Conservation (phyloP, 257 asterid species). For the Anisodus tanguticus region DNA sequence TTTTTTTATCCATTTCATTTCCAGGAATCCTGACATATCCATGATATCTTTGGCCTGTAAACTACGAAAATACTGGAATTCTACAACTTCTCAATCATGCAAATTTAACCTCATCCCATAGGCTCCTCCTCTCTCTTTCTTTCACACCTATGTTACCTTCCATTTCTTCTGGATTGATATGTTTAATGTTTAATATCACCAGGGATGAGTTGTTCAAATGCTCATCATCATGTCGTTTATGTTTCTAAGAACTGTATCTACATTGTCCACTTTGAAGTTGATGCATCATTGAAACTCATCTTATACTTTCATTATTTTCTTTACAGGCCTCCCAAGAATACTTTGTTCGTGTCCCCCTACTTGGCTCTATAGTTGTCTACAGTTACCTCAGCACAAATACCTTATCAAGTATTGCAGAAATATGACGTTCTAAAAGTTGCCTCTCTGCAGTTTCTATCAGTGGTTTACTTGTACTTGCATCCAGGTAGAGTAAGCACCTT, state of each 20-base stretch:
- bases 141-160: constrained; percentile 8
- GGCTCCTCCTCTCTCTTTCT: neutral
- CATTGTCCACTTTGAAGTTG: neutral
- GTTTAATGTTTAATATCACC: neutral
- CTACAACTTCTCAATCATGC: neutral
- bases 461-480: constrained; percentile 79
- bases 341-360: neutral
- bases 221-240: neutral
- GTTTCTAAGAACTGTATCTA: constrained; percentile 8
- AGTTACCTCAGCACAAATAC: constrained; percentile 41
- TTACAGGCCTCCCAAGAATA: neutral
- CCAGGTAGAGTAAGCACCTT: constrained; percentile 84
- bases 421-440: constrained; percentile 83
- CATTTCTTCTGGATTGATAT: neutral
- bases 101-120: constrained; percentile 1
- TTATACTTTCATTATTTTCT: neutral
- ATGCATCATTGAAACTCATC: constrained; percentile 25
- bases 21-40: neutral
- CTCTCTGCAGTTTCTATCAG: constrained; percentile 82
- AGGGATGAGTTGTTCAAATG: neutral
- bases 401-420: constrained; percentile 87
- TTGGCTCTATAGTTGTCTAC: constrained; percentile 1
- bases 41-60: constrained; percentile 6
- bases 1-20: constrained; percentile 1
- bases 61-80: constrained; percentile 10